phyloP scores from a whole-genome alignment of 257 asterid genomes.

The Nicotiana paniculata region DNA sequence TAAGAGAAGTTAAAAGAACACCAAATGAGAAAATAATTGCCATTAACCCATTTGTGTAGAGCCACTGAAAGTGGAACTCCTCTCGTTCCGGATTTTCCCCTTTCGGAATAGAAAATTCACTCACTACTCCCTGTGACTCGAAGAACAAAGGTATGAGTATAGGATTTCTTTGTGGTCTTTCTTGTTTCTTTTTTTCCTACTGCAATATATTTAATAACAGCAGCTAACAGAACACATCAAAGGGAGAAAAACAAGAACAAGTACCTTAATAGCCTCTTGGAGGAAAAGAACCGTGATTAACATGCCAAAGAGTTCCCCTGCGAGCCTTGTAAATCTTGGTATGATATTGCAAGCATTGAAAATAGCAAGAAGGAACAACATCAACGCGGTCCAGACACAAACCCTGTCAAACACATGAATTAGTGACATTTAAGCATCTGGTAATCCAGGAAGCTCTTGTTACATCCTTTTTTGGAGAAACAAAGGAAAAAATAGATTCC shows the following conservation, averaged over 20 bases:
- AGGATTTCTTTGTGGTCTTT: not conserved
- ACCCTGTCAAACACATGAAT: slow-evolving; percentile 44
- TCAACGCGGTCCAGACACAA: slow-evolving; percentile 80
- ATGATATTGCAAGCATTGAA: slow-evolving; percentile 74
- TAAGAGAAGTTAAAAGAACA: slow-evolving; percentile 57
- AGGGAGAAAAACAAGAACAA: not conserved
- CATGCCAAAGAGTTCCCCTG: slow-evolving; percentile 96
- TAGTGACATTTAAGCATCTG: slow-evolving; percentile 1
- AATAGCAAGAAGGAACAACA: slow-evolving; percentile 70
- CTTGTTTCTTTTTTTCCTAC: not conserved
- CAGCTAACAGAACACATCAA: not conserved
- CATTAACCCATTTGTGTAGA: slow-evolving; percentile 71
- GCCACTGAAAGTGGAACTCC: slow-evolving; percentile 71
- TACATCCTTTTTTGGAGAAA: not conserved
- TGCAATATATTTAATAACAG: not conserved
- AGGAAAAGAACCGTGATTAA: slow-evolving; percentile 75
- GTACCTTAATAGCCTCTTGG: slow-evolving; percentile 86
- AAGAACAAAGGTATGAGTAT: not conserved
- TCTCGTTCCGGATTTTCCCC: slow-evolving; percentile 49
- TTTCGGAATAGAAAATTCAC: slow-evolving; percentile 63
- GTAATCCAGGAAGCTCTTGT: not conserved
- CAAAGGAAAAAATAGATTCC: slow-evolving; percentile 8
- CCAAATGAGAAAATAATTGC: slow-evolving; percentile 75
- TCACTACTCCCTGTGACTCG: slow-evolving; percentile 63
- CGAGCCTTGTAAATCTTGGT: slow-evolving; percentile 76